Conservation (phyloP, 345 rosid species). For the Microthlaspi erraticum region DNA sequence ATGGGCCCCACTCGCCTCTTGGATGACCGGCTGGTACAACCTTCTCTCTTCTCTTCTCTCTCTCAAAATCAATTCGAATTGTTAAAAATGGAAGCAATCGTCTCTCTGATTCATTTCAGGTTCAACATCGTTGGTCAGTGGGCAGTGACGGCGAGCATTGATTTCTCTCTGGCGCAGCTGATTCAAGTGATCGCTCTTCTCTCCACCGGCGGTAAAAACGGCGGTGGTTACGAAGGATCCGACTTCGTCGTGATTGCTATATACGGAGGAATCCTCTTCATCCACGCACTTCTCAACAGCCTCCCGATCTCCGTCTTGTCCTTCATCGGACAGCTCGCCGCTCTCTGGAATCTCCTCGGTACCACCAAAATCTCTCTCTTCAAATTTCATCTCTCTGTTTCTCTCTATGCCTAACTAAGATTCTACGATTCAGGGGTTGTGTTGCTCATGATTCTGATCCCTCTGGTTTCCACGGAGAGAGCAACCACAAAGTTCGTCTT, state of each 20-base stretch:
- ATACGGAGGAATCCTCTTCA: slow-evolving; percentile 76
- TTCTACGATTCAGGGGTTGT: slow-evolving; percentile 82
- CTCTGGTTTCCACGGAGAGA: slow-evolving; percentile 73
- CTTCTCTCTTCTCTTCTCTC: slow-evolving; percentile 9
- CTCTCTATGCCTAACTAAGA: too few relatives aligned
- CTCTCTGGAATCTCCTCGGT: slow-evolving; percentile 91
- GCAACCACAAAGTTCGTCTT: slow-evolving; percentile 89
- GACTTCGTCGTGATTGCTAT: slow-evolving; percentile 75
- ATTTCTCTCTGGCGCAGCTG: slow-evolving; percentile 50
- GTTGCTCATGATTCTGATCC: slow-evolving; percentile 80
- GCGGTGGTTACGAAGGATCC: slow-evolving; percentile 89
- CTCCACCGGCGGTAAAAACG: slow-evolving; percentile 91
- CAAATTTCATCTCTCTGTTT: not conserved
- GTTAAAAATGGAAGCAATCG: not conserved
- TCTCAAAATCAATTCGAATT: not conserved
- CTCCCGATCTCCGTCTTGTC: slow-evolving; percentile 83
- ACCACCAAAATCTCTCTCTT: slow-evolving; percentile 9
- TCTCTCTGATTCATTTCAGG: slow-evolving; percentile 72
- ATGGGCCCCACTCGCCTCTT: slow-evolving; percentile 96
- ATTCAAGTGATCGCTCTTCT: slow-evolving; percentile 69
- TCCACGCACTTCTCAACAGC: slow-evolving; percentile 81
- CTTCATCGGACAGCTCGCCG: slow-evolving; percentile 90
- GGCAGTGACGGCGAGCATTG: slow-evolving; percentile 61
- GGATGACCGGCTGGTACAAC: slow-evolving; percentile 94
- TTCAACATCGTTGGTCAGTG: slow-evolving; percentile 99